Evolutionary conservation across 768 basidiomycete species (phyloP).

Genomic region (Pulveroboletus ravenelii): DNA sequence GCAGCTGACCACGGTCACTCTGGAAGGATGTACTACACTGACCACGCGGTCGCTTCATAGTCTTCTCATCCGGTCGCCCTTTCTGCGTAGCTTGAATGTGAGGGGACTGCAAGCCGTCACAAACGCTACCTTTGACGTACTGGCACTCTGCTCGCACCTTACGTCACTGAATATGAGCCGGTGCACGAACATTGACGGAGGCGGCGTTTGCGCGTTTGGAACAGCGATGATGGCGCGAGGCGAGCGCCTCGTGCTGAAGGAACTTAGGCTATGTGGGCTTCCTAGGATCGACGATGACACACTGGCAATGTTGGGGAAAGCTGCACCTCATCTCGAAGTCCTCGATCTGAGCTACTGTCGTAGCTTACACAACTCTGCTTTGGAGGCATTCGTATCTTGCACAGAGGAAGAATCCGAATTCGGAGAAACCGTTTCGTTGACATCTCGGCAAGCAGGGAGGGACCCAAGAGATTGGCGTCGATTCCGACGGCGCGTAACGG

Average conservation of each 20-base stretch:
- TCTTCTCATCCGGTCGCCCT: constrained; percentile 62
- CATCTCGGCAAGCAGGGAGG: constrained; percentile 61
- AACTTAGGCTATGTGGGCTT: constrained; percentile 66
- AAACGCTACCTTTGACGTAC: constrained; percentile 66
- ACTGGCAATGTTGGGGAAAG: constrained; percentile 63
- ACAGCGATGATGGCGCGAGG: constrained; percentile 41
- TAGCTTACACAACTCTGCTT: constrained; percentile 66
- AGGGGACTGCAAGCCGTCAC: constrained; percentile 67
- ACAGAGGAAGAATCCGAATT: constrained; percentile 23
- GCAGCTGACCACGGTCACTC: constrained; percentile 64
- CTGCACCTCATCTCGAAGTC: constrained; percentile 68
- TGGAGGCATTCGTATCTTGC: constrained; percentile 69
- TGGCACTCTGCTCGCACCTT: constrained; percentile 56
- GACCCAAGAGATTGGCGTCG: constrained; percentile 45
- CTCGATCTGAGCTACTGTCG: constrained; percentile 75
- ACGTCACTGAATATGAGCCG: constrained; percentile 63
- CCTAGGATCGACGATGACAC: constrained; percentile 53
- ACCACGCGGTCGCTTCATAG: constrained; percentile 64
- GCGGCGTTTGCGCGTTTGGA: constrained; percentile 52
- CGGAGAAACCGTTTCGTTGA: constrained; percentile 46
- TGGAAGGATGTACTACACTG: constrained; percentile 67
- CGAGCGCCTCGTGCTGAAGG: constrained; percentile 50
- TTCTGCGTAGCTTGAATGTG: constrained; percentile 53
- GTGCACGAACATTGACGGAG: constrained; percentile 63
- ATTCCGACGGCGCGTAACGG: constrained; percentile 59